Base-by-base conservation (phyloP, 2,329 filamentous ascomycete species). In the Paecilomyces variotii region DNA sequence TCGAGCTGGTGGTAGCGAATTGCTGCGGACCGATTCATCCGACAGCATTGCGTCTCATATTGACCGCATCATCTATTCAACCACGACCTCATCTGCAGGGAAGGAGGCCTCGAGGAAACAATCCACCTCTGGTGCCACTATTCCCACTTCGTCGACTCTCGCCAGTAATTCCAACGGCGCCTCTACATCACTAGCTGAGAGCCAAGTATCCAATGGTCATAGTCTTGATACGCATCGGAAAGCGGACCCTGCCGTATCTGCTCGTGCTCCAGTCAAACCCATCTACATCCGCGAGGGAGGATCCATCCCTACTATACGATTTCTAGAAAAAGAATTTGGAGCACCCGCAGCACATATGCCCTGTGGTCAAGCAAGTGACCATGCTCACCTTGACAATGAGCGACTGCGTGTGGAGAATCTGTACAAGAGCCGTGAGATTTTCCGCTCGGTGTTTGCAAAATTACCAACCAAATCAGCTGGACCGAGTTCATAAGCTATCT, bases 251-350 rank as follows among this genome's bases (percentile, higher is more conserved):
- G n/a, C n/a, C 4, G 19, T 3, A 9, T 45, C 39, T 45, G 19
- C 39, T 7, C 39, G 39, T 19, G 5, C 39, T n/a, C 54, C 57
- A 19, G 62, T 71, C 10, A 67, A 69, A 57, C 93, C 92, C 0
- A 80, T 99, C 2, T 97, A 96, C 71, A 99, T 99, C 65, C 85
- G 94, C 9, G 94, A 99, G 75, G 94, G 94, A 11, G 94, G 94
- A 4, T 95, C 89, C 0, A 99, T 99, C 65, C 94, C 94, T 0
- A 90, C 90, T 0, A 97, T 97, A 58, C 81, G 94, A 4, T 97
- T 97, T 70, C 72, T 97, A 39, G 93, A 97, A 73, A 96, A 96
- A 76, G 91, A 96, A 67, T 97, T 97, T 70, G 82, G 83, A 2
- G 94, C 94, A 0, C 91, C 92, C 0, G 93, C 94, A 0, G 93